Evolutionary conservation across 2,329 filamentous ascomycete species (phyloP), one percentile per base, ranked within the genome.

Genomic region (Thelonectria blattea): DNA sequence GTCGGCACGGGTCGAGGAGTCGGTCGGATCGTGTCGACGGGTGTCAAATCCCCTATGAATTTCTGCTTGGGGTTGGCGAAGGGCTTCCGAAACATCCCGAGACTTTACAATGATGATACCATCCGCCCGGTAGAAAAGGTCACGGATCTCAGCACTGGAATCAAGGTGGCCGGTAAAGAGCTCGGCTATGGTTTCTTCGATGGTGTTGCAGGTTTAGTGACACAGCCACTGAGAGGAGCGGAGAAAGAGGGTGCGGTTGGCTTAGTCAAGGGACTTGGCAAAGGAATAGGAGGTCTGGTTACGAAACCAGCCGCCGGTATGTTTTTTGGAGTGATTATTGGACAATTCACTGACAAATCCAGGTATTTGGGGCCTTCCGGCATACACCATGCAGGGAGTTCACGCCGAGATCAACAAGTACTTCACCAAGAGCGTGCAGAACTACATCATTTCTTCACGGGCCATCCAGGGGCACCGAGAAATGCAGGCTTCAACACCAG

Each of bases 71-170:
- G 91, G 1, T 77, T 97, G 39, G 90, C 93, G 0, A 91, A 90
- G 74, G 93, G 93, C 0, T 96, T 97, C 73, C 90, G 94, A 72
- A 97, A 97, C 68, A 89, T 91, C 6, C 93, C 93, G 0, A 89
- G 86, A 66, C 79, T 97, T 1, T 97, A 97, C 72, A 91, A 93
- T 43, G 93, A 96, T 69, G 87, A 91, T 1, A 93, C 88, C 1
- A 88, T 97, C 1, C 84, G 91, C 9, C 89, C 90, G n/a, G 80
- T 85, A 1, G 90, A 92, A 59, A 92, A 91, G 67, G 91, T 97
- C 5, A 93, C 91, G 0, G 90, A 88, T 52, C 79, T 96, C 51
- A 83, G 86, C 53, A 91, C 88, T 63, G 93, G 93, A 0, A 76
- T 97, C 24, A 88, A 83, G 63, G 88, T 92, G 46, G 93, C 93